phyloP scores from a whole-genome alignment of 2,329 filamentous ascomycete species.

The Dothidotthia symphoricarpi region DNA sequence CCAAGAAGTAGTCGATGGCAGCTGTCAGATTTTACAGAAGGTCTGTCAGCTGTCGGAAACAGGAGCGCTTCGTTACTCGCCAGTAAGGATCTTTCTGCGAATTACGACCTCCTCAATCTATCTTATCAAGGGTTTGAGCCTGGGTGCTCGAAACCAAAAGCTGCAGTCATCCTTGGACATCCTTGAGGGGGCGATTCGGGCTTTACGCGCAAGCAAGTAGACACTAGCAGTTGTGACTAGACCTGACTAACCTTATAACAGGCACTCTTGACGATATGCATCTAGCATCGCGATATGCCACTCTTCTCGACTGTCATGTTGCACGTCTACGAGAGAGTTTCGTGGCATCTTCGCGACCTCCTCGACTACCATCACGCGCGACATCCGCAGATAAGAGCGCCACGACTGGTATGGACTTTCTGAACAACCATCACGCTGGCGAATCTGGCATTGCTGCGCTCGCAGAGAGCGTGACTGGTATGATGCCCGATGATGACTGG shows the following conservation, averaged over 20 bases:
- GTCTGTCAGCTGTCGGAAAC: conserved; percentile 51
- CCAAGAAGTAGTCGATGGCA: conserved; percentile 56
- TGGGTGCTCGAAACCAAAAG: conserved; percentile 52
- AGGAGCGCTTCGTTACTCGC: conserved; percentile 51
- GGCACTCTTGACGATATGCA: conserved; percentile 54
- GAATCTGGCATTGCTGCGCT: conserved; percentile 37
- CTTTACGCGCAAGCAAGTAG: conserved; percentile 45
- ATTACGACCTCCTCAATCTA: conserved; percentile 58
- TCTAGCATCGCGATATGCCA: conserved; percentile 52
- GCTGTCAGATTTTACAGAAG: conserved; percentile 53
- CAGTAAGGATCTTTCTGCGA: conserved; percentile 54
- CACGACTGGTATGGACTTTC: conserved; percentile 38
- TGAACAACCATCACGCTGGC: conserved; percentile 39
- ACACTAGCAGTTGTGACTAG: not conserved
- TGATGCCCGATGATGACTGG: conserved; percentile 43
- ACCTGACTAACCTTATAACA: conserved; percentile 7
- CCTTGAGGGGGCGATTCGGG: conserved; percentile 50
- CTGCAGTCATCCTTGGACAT: conserved; percentile 51
- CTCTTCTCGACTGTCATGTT: conserved; percentile 47
- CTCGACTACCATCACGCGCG: conserved; percentile 34
- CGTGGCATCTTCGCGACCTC: conserved; percentile 38
- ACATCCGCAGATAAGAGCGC: conserved; percentile 31
- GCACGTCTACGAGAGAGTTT: conserved; percentile 39
- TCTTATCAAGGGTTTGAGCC: conserved; percentile 52
- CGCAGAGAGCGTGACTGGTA: conserved; percentile 35